These are phyloP conservation scores for Panicum hallii DNA, from an alignment of 202 grass and related monocot genomes.

Conservation along the genomic window DNA sequence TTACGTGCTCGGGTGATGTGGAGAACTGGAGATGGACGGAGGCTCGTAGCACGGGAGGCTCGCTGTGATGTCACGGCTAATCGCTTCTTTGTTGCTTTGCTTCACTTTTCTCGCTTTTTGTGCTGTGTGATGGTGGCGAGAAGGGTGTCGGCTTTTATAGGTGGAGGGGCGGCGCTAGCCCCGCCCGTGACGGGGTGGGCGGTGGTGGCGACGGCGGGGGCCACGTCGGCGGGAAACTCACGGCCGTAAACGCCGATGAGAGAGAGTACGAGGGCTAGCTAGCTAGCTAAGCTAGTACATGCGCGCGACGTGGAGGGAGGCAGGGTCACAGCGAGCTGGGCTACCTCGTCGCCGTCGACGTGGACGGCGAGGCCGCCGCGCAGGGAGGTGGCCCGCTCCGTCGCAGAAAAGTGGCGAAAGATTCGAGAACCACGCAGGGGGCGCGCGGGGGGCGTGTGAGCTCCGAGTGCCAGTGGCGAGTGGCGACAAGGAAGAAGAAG, in stretches of 20 bases:
- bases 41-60: too few relatives aligned
- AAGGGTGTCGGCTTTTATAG: not conserved
- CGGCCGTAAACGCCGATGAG: not conserved
- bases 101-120: not conserved
- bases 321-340: not conserved
- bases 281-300: not conserved
- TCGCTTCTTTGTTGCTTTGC: not conserved
- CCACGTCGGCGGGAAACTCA: constrained; percentile 21
- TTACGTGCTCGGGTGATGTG: too few relatives aligned
- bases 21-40: too few relatives aligned
- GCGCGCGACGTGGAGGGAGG: constrained; percentile 12
- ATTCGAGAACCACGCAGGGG: not conserved
- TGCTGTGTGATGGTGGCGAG: not conserved
- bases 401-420: not conserved
- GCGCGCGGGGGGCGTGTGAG: not conserved
- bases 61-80: too few relatives aligned
- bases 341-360: not conserved
- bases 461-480: not conserved
- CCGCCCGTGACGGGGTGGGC: not conserved
- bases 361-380: not conserved
- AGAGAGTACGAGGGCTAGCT: not conserved
- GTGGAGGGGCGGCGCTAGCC: too few relatives aligned
- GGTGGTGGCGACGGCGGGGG: not conserved
- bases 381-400: not conserved
- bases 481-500: not conserved